A percentile compares a stretch with the other conserved stretches of the same genome.
These are phyloP conservation scores for Rhamnella rubrinervis DNA, from an alignment of 331 rosid genomes.

Conservation along the genomic window DNA sequence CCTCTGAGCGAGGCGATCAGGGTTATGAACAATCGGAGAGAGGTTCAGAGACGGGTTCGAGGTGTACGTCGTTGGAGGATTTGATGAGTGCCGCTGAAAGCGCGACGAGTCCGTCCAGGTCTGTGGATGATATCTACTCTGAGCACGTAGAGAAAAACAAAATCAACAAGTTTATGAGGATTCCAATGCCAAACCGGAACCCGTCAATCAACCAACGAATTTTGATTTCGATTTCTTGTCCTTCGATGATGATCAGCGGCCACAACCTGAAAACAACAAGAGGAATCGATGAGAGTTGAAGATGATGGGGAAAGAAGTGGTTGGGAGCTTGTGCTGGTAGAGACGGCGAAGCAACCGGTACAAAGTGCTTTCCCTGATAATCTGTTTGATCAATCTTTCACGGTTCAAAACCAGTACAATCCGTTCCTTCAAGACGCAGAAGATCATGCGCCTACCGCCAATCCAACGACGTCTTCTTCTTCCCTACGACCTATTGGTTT, in stretches of 20 bases:
- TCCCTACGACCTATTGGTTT: not conserved
- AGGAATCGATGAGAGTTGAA: conserved; percentile 3
- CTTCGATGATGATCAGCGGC: conserved; percentile 18
- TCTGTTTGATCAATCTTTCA: conserved; percentile 25
- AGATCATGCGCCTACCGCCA: not conserved
- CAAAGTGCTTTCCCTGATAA: conserved; percentile 9
- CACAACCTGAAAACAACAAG: not conserved
- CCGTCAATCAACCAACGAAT: conserved; percentile 12
- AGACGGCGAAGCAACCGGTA: conserved; percentile 28
- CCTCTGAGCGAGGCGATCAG: conserved; percentile 4
- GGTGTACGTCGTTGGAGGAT: conserved; percentile 58
- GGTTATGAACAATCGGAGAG: not conserved
- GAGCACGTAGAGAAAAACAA: conserved; percentile 33
- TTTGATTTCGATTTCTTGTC: conserved; percentile 16
- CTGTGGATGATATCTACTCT: conserved; percentile 25
- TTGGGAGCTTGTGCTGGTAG: conserved; percentile 65
- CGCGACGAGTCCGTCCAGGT: conserved; percentile 30
- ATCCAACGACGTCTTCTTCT: not conserved
- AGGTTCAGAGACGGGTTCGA: conserved; percentile 38
- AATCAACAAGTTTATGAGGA: conserved; percentile 22
- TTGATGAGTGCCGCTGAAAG: conserved; percentile 39
- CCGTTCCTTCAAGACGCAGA: conserved; percentile 56
- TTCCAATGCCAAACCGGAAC: not conserved
- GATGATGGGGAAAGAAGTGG: conserved; percentile 21
- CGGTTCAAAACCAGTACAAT: conserved; percentile 43